Evolutionary conservation across 805 yeast genomes (phyloP), one percentile per base, ranked within the genome.

Genomic region (Diddensiella santjacobensis): DNA sequence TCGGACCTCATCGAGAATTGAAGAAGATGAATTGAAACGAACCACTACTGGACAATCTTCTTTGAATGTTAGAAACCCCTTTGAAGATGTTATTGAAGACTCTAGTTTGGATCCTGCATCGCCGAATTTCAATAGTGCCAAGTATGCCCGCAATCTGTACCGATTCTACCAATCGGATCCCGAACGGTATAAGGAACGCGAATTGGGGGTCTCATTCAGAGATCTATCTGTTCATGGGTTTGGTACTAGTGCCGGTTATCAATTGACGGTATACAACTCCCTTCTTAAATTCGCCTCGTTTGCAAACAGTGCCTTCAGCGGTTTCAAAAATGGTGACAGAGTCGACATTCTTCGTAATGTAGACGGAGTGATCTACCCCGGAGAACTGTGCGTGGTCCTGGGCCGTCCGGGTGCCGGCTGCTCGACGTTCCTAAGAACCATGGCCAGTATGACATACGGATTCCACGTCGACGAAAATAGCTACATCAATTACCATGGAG

Each of bases 381-480:
- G 89, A 47, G 82, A 82, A 52, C 71, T 83, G 40, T 78, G 83
- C 3, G 85, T 84, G 47, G 90, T 84, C 8, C 69, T 84, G 40
- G 91, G 93, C 49, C 76, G 90, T 65, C 91, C 91, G 1, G 91
- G 91, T 57, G 74, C 84, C 31, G 87, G 87, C 38, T 81, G 87
- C 57, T 70, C 85, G 4, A 80, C 86, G 3, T 67, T 80, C 44
- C 68, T 81, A 56, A 80, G 80, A 58, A 69, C 83, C 3, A 64
- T 81, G 41, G 72, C 83, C 37, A 68, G 78, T 40, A 45, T 47
- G 41, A 79, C 83, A 1, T 74, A 77, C 57, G 85, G 84, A 37
- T 80, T 75, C 63, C 63, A 72, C 38, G 58, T 79, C 36, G 76
- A 71, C 44, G 56, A 65, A 18, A 73, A 70, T 23, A 65, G 80